A percentile compares a stretch with the other conserved stretches of the same genome.
phyloP scores from a whole-genome alignment of 2,329 filamentous ascomycete genomes.

The Paraphoma chrysanthemicola region DNA sequence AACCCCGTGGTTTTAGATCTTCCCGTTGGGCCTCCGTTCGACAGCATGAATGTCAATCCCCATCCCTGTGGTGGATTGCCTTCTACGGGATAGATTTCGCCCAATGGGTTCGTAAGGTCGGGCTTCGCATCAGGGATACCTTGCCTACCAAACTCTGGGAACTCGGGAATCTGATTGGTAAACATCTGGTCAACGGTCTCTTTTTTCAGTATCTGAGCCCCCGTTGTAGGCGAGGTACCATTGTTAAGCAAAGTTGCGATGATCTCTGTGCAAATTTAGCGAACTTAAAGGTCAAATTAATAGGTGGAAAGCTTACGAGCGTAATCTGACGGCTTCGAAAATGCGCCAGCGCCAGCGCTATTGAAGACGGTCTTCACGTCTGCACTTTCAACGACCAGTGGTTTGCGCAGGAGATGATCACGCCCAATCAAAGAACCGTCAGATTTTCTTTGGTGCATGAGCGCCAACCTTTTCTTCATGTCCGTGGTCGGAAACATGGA shows the following conservation, averaged over 20 bases:
- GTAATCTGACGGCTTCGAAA: constrained; percentile 66
- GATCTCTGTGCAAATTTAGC: constrained; percentile 54
- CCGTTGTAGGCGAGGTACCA: constrained; percentile 65
- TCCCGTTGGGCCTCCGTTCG: constrained; percentile 32
- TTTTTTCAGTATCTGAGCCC: constrained; percentile 60
- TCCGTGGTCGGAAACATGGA: constrained; percentile 62
- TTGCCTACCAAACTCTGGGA: constrained; percentile 59
- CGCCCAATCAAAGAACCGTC: constrained; percentile 49
- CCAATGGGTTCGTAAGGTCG: constrained; percentile 57
- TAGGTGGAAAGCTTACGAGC: constrained; percentile 52
- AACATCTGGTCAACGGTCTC: constrained; percentile 70
- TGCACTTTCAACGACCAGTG: constrained; percentile 53
- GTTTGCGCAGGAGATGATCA: constrained; percentile 60
- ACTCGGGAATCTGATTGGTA: constrained; percentile 63
- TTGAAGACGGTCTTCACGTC: constrained; percentile 59
- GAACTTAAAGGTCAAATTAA: background rate
- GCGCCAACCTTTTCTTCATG: constrained; percentile 63
- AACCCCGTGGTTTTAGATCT: constrained; percentile 52
- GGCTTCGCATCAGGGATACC: constrained; percentile 57
- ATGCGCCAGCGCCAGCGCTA: constrained; percentile 67
- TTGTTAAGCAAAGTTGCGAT: constrained; percentile 69
- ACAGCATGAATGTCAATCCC: constrained; percentile 67
- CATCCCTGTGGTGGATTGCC: constrained; percentile 65
- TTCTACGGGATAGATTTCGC: constrained; percentile 57
- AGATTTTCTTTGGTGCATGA: constrained; percentile 61